Evolutionary conservation across 306 rosid species (phyloP).

Genomic region (Oemleria cerasiformis): DNA sequence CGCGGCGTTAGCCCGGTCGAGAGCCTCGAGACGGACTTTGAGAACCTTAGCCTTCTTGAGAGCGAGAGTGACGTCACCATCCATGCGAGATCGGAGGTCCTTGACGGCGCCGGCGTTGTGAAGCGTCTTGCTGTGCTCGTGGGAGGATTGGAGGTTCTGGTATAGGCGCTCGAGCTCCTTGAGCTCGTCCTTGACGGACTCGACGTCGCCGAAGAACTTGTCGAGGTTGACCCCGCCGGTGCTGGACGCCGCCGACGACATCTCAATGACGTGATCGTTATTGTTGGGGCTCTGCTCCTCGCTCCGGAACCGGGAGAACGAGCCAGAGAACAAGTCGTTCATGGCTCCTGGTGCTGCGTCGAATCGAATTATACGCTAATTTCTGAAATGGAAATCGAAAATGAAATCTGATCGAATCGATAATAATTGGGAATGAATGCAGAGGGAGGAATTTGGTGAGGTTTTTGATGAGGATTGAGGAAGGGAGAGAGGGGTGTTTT

Average conservation of each 20-base stretch:
- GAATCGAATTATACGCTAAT: too few relatives aligned
- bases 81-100: conserved; percentile 90
- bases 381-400: not conserved
- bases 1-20: conserved; percentile 89
- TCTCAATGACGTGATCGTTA: conserved; percentile 60
- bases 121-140: conserved; percentile 80
- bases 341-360: conserved; percentile 18
- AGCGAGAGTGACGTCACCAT: conserved; percentile 63
- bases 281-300: conserved; percentile 45
- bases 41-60: conserved; percentile 84
- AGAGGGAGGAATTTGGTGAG: too few relatives aligned
- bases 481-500: not conserved
- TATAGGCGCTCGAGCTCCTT: conserved; percentile 58
- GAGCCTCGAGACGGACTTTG: conserved; percentile 78
- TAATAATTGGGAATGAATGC: not conserved
- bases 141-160: conserved; percentile 42
- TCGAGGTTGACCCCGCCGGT: conserved; percentile 53
- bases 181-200: conserved; percentile 76
- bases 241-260: conserved; percentile 31
- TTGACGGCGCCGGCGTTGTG: conserved; percentile 74
- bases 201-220: conserved; percentile 78
- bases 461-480: not conserved
- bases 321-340: conserved; percentile 78
- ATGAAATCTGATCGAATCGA: not conserved
- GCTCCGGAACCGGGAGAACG: conserved; percentile 70